Percentiles rank a stretch among this genome's conserved stretches.
These are phyloP conservation scores for Limonomyces culmigenus DNA, from an alignment of 1,284 basidiomycete species.

Conservation along the genomic window DNA sequence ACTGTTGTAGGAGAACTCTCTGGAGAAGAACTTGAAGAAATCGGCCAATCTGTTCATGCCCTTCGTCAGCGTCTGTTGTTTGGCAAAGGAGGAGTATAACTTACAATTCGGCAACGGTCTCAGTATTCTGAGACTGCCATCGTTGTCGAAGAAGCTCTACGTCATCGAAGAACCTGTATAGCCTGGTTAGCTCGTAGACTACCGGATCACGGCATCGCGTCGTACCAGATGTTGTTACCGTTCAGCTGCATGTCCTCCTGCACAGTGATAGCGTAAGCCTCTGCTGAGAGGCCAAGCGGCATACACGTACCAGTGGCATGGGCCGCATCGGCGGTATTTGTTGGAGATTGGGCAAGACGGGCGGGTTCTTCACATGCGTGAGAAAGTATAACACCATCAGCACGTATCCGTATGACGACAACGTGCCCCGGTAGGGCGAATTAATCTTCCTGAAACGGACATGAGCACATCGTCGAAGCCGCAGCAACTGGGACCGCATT, in stretches of 20 bases:
- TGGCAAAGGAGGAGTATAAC: constrained; percentile 12
- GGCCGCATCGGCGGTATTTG: constrained; percentile 76
- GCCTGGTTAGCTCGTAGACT: no score
- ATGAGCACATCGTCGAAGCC: constrained; percentile 1
- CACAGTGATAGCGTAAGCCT: constrained; percentile 4
- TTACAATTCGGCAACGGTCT: constrained; percentile 85
- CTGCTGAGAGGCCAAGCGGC: constrained; percentile 4
- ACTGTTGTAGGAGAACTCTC: constrained; percentile 85
- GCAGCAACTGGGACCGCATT: constrained; percentile 8
- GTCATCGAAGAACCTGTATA: constrained; percentile 85
- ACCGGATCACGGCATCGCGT: no score
- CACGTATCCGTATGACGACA: constrained; percentile 96
- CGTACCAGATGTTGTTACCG: constrained; percentile 69
- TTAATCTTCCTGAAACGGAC: constrained; percentile 71
- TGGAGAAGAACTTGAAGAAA: constrained; percentile 93
- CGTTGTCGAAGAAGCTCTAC: constrained; percentile 79
- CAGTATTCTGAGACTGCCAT: constrained; percentile 89
- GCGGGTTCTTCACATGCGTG: constrained; percentile 90
- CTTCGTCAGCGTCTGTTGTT: constrained; percentile 1
- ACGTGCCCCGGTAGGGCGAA: constrained; percentile 90
- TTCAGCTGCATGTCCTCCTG: constrained; percentile 78
- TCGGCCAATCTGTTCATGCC: constrained; percentile 61
- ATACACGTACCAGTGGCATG: constrained; percentile 40
- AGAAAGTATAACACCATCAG: constrained; percentile 96
- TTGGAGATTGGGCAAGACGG: constrained; percentile 84